Base-by-base conservation (phyloP, 257 asterid species). In the Mitragyna speciosa region DNA sequence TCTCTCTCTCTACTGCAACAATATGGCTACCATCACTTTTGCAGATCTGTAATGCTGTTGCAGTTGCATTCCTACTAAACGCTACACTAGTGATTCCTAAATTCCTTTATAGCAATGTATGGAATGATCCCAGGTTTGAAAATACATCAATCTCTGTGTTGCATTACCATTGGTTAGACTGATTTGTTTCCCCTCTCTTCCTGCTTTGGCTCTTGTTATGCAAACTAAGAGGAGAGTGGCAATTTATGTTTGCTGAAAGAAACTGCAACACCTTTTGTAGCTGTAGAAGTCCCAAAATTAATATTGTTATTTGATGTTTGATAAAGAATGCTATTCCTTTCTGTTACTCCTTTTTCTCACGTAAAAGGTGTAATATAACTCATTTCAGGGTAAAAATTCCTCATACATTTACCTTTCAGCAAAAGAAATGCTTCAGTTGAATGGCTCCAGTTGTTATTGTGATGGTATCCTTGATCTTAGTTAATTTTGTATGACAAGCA, bases 31-130 rank as follows among this genome's bases (percentile, higher is more conserved):
- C 71, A 72, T 76, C 51, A 19, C 72, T 49, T 68, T 49, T 81
- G 81, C 87, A 96, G 99, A 95, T 96, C 26, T 96, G 99, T 80
- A 96, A 96, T 85, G 97, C 95, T 77, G 97, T 94, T 22, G 93
- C 97, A 16, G 95, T 96, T 74, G 97, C 96, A 43, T 88, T 93
- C 81, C 85, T 96, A 31, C 93, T 94, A 30, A 96, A 96, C 80
- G 97, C 99, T 65, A 94, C 99, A 16, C 86, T 96, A 83, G 96
- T 96, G 72, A 90, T 92, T 76, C 99, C 99, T 17, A 90, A 81
- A 80, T 96, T 96, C 86, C 97, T 94, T 47, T 94, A 92, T 74
- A 96, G 99, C 94, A 96, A 91, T 64, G 99, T 96, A 26, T 96
- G 99, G 99, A 90, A 88, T 82, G 98, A 96, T 83, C 95, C 97